Percentiles rank a stretch among this genome's conserved stretches.
Evolutionary conservation across 768 basidiomycete genomes (phyloP).

Genomic region (Hypholoma fasciculare): DNA sequence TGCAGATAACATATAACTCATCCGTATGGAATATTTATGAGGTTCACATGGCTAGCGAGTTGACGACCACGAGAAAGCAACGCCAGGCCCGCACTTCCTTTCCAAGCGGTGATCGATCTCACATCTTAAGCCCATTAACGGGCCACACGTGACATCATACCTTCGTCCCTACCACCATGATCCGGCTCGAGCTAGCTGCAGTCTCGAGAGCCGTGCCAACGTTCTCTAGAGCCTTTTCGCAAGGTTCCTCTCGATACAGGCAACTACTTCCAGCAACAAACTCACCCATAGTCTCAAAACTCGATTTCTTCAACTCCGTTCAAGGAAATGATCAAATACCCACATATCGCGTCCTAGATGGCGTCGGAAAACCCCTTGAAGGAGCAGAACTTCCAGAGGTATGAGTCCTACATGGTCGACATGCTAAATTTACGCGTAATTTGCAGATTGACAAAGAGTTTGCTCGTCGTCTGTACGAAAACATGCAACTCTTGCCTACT

Average conservation of each 20-base stretch:
- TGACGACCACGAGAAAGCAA: constrained; percentile 14
- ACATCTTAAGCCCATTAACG: constrained; percentile 11
- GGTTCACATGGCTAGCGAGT: constrained; percentile 14
- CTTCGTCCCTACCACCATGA: constrained; percentile 30
- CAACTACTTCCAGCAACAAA: constrained; percentile 39
- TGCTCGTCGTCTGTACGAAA: constrained; percentile 73
- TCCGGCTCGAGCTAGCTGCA: constrained; percentile 27
- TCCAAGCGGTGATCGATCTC: constrained; percentile 7
- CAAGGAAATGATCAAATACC: constrained; percentile 69
- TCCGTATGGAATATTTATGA: background rate
- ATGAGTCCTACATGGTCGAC: constrained; percentile 12
- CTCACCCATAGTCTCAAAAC: constrained; percentile 67
- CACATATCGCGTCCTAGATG: constrained; percentile 85
- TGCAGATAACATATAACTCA: background rate
- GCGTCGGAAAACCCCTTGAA: constrained; percentile 69
- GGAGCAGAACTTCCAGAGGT: constrained; percentile 80
- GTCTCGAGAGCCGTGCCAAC: constrained; percentile 14
- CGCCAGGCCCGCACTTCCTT: constrained; percentile 7
- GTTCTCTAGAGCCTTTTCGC: constrained; percentile 22
- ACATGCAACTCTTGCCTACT: constrained; percentile 79
- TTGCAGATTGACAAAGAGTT: constrained; percentile 65
- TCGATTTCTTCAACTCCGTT: constrained; percentile 82
- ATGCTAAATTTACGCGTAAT: background rate
- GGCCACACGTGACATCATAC: constrained; percentile 25
- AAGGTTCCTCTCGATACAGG: constrained; percentile 11